Conservation (phyloP, 805 yeast species). For the Hermanozyma aechmeae region DNA sequence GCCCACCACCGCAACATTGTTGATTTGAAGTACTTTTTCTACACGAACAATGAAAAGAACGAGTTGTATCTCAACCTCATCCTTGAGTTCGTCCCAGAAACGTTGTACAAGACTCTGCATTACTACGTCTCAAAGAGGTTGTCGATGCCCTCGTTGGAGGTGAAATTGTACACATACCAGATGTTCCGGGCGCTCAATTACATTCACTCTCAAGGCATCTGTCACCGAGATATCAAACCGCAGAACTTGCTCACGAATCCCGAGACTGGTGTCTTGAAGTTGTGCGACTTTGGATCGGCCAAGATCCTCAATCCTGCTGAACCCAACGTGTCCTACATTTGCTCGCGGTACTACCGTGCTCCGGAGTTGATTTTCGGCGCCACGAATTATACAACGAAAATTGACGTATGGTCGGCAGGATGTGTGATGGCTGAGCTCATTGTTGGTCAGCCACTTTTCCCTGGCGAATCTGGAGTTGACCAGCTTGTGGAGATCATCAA, state of each 20-base stretch:
- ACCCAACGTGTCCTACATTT: slow-evolving; percentile 92
- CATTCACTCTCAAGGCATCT: slow-evolving; percentile 69
- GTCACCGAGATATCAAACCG: slow-evolving; percentile 92
- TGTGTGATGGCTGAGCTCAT: slow-evolving; percentile 97
- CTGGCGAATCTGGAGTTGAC: slow-evolving; percentile 96
- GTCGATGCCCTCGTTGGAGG: slow-evolving; percentile 83
- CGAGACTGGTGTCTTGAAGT: slow-evolving; percentile 69
- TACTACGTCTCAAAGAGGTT: slow-evolving; percentile 66
- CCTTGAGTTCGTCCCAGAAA: slow-evolving; percentile 91
- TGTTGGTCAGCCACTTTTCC: slow-evolving; percentile 93
- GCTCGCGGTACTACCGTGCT: slow-evolving; percentile 94
- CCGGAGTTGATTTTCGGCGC: slow-evolving; percentile 98
- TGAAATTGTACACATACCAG: slow-evolving; percentile 77
- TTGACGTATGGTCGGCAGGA: slow-evolving; percentile 96
- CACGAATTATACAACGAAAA: slow-evolving; percentile 90
- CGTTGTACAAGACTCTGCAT: slow-evolving; percentile 83
- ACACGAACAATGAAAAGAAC: slow-evolving; percentile 59
- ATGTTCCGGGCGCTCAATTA: slow-evolving; percentile 69
- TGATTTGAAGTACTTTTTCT: slow-evolving; percentile 79
- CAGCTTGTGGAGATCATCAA: slow-evolving; percentile 95
- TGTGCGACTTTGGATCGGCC: slow-evolving; percentile 96
- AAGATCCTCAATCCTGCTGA: slow-evolving; percentile 82
- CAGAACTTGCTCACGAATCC: slow-evolving; percentile 87
- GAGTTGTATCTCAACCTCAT: slow-evolving; percentile 85
- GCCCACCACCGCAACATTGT: slow-evolving; percentile 83